A percentile compares a stretch with the other conserved stretches of the same genome.
These are phyloP conservation scores for Blastobotrys ciferrii DNA, from an alignment of 1,139 yeast species.

Conservation along the genomic window DNA sequence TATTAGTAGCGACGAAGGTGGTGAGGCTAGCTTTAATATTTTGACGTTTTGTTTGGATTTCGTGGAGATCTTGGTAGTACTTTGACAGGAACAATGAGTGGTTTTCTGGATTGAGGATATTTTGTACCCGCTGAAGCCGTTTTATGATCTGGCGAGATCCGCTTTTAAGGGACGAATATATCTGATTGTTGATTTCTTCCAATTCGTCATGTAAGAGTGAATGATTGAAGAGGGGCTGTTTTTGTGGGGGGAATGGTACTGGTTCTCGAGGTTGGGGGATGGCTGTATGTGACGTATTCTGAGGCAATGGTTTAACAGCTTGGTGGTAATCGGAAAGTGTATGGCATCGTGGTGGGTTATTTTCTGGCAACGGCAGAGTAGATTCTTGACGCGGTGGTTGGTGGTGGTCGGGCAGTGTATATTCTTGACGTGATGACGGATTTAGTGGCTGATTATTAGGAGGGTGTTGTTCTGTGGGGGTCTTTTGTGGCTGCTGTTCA, in stretches of 20 bases:
- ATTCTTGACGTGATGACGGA: no score
- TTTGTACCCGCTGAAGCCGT: not conserved
- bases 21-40: not conserved
- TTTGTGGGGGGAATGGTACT: not conserved
- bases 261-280: not conserved
- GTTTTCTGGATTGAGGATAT: not conserved
- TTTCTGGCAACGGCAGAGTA: no score
- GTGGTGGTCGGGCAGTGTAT: no score
- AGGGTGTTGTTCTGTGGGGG: no score
- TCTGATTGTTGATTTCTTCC: not conserved
- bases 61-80: not conserved
- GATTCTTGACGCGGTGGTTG: no score
- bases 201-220: not conserved
- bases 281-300: not conserved
- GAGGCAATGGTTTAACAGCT: not conserved
- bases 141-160: not conserved
- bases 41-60: not conserved
- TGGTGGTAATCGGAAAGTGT: no score
- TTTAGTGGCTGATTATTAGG: no score
- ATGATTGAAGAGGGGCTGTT: not conserved
- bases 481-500: no score
- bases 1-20: not conserved
- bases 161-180: not conserved
- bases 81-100: not conserved
- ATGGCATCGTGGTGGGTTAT: no score